Conservation (phyloP, 1,284 basidiomycete genomes). For the Apiotrichum sp. region DNA sequence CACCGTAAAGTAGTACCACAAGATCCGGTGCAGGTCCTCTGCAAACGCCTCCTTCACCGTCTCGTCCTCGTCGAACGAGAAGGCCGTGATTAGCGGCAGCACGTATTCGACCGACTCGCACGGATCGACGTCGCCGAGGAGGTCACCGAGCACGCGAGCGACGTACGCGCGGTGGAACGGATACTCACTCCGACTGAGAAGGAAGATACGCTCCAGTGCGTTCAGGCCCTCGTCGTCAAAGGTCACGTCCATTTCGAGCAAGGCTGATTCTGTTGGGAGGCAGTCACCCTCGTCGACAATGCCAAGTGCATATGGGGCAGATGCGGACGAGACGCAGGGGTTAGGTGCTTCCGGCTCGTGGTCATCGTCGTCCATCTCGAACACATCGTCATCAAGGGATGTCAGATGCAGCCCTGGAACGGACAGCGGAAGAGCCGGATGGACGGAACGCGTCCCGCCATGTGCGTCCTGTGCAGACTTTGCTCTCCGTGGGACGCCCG, state of each 20-base stretch:
- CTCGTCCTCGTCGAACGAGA: slow-evolving; percentile 88
- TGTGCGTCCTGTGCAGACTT: slow-evolving; percentile 13
- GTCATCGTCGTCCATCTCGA: not conserved
- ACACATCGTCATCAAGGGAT: not conserved
- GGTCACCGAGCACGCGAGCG: slow-evolving; percentile 66
- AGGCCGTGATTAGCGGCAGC: slow-evolving; percentile 74
- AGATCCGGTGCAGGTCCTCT: slow-evolving; percentile 68
- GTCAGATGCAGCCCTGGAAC: not conserved
- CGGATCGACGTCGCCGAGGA: slow-evolving; percentile 69
- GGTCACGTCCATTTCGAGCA: slow-evolving; percentile 37
- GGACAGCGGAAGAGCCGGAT: not conserved
- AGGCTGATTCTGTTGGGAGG: slow-evolving; percentile 23
- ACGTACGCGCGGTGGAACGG: slow-evolving; percentile 81
- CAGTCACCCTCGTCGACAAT: slow-evolving; percentile 42
- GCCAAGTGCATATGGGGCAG: not conserved
- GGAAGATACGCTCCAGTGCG: slow-evolving; percentile 86
- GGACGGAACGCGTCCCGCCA: not conserved
- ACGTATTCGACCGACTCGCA: slow-evolving; percentile 92
- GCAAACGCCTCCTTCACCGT: slow-evolving; percentile 86
- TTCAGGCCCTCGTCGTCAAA: slow-evolving; percentile 62
- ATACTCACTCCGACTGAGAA: slow-evolving; percentile 80
- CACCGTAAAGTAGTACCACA: slow-evolving; percentile 93
- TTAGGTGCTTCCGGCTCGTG: too few relatives aligned
- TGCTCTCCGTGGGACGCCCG: slow-evolving; percentile 5
- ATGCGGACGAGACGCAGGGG: too few relatives aligned